These are phyloP conservation scores for Botryotinia narcissicola DNA, from an alignment of 2,329 filamentous ascomycete species.

Conservation along the genomic window DNA sequence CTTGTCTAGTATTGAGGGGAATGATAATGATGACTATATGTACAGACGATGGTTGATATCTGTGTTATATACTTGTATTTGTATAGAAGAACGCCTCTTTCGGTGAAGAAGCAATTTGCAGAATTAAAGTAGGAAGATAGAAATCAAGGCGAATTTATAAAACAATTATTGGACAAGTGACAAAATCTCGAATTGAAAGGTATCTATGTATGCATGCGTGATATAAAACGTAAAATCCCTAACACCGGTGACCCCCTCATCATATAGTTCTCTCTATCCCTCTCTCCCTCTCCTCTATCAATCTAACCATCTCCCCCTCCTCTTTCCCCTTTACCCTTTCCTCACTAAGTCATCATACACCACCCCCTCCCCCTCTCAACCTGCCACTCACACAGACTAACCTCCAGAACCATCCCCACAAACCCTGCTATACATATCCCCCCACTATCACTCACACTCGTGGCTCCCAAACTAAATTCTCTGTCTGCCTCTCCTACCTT, in stretches of 20 bases:
- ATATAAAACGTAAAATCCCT: neutral
- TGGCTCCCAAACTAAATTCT: constrained; percentile 88
- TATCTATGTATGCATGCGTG: neutral
- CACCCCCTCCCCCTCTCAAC: constrained; percentile 74
- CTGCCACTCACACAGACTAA: constrained; percentile 79
- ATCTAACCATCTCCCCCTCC: neutral
- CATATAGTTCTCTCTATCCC: neutral
- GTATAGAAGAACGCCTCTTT: too few relatives aligned
- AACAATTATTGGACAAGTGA: neutral
- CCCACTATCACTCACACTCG: constrained; percentile 86
- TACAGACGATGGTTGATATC: too few relatives aligned
- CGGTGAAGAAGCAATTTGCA: too few relatives aligned
- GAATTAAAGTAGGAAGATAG: neutral
- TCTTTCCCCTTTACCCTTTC: neutral
- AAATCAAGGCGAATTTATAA: neutral
- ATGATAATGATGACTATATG: too few relatives aligned
- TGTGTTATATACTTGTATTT: too few relatives aligned
- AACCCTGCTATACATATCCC: constrained; percentile 89
- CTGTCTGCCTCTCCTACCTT: constrained; percentile 72
- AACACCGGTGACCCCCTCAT: neutral
- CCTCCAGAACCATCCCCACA: constrained; percentile 78
- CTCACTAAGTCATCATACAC: constrained; percentile 47
- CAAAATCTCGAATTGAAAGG: neutral
- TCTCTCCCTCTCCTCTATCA: neutral
- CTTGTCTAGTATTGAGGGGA: neutral